Percentiles rank a stretch among this genome's conserved stretches.
Conservation (phyloP, 2,329 filamentous ascomycete species). For the Colletotrichum sidae region DNA sequence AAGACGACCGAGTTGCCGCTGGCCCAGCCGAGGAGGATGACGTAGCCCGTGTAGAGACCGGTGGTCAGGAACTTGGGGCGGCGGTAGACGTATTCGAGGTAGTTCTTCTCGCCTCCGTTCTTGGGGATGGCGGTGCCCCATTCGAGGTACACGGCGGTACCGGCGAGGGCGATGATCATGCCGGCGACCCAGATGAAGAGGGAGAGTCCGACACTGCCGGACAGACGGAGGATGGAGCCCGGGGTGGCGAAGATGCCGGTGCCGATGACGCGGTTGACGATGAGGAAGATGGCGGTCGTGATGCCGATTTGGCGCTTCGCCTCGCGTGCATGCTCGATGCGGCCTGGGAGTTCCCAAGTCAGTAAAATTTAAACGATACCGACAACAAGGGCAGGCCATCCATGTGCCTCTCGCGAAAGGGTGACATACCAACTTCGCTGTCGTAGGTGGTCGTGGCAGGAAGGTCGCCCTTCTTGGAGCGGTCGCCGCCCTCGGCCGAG, state of each 20-base stretch:
- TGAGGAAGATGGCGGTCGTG: slow-evolving; percentile 66
- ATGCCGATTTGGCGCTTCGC: slow-evolving; percentile 67
- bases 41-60: slow-evolving; percentile 70
- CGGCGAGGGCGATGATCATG: slow-evolving; percentile 70
- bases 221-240: slow-evolving; percentile 65
- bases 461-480: slow-evolving; percentile 18
- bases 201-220: slow-evolving; percentile 71
- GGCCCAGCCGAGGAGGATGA: slow-evolving; percentile 73
- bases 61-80: slow-evolving; percentile 71
- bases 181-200: slow-evolving; percentile 74
- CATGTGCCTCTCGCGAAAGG: too few relatives aligned
- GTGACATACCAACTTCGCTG: slow-evolving; percentile 37
- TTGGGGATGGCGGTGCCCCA: slow-evolving; percentile 73
- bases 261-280: slow-evolving; percentile 75
- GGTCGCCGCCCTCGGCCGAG: neutral
- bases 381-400: neutral
- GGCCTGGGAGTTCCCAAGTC: slow-evolving; percentile 37
- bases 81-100: slow-evolving; percentile 73
- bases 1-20: slow-evolving; percentile 77
- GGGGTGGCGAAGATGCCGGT: slow-evolving; percentile 76
- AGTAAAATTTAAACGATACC: neutral
- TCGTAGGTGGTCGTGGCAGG: slow-evolving; percentile 24
- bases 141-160: slow-evolving; percentile 74
- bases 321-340: slow-evolving; percentile 54
- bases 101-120: slow-evolving; percentile 76